phyloP scores from a whole-genome alignment of 1,139 yeast species.

The Scheffersomyces quercinus region DNA sequence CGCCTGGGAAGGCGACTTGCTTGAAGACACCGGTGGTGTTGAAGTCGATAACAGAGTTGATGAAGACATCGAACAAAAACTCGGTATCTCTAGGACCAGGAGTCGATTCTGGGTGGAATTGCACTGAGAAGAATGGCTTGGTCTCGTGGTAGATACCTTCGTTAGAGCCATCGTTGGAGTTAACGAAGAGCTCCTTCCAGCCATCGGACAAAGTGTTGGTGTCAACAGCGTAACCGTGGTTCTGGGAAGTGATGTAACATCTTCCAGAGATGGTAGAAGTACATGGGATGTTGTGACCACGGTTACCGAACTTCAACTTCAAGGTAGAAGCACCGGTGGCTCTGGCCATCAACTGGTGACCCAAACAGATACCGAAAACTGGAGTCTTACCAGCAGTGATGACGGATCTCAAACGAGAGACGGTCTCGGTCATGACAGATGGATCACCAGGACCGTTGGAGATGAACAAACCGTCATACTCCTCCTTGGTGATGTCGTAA shows the following conservation, averaged over 20 bases:
- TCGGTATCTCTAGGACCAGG: conserved; percentile 99
- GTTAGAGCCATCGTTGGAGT: conserved; percentile 95
- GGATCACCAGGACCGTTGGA: conserved; percentile 99
- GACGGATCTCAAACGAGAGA: conserved; percentile 56
- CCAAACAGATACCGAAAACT: conserved; percentile 96
- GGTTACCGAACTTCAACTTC: conserved; percentile 96
- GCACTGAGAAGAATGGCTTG: conserved; percentile 95
- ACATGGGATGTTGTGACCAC: conserved; percentile 99
- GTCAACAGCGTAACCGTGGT: conserved; percentile 98
- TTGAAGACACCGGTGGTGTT: conserved; percentile 57
- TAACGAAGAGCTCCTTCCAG: conserved; percentile 94
- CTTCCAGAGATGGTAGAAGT: conserved; percentile 90
- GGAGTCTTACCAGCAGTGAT: conserved; percentile 69
- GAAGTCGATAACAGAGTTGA: conserved; percentile 71
- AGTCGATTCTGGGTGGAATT: conserved; percentile 98
- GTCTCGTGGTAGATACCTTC: conserved; percentile 95
- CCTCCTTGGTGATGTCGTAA: conserved; percentile 74
- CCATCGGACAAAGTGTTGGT: conserved; percentile 67
- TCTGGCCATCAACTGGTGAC: conserved; percentile 95
- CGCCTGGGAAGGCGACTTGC: conserved; percentile 91
- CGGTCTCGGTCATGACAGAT: conserved; percentile 70
- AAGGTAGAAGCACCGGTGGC: conserved; percentile 92
- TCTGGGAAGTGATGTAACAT: conserved; percentile 98
- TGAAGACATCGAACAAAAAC: conserved; percentile 91
- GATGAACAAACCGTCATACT: conserved; percentile 91